phyloP scores from a whole-genome alignment of 2,329 filamentous ascomycete species.

The Coniochaeta sp. region DNA sequence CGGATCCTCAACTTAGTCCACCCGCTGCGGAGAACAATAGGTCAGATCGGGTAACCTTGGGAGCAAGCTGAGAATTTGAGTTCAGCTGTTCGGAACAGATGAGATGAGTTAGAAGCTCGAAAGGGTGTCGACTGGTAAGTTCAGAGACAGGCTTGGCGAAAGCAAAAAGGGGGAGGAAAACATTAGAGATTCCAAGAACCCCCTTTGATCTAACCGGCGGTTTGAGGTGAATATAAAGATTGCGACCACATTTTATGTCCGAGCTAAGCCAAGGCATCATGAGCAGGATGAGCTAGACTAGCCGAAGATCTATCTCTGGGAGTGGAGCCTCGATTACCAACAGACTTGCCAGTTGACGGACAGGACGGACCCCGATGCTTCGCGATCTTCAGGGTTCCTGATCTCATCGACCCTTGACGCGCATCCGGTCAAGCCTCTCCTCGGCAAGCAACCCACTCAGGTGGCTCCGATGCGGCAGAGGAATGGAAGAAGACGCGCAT shows the following conservation, averaged over 20 bases:
- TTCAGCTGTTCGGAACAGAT: background rate
- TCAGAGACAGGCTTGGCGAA: background rate
- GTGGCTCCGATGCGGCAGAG: background rate
- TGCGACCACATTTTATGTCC: background rate
- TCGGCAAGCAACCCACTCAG: slow-evolving; percentile 1
- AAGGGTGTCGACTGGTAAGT: background rate
- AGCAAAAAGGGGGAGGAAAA: background rate
- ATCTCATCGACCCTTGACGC: slow-evolving; percentile 3
- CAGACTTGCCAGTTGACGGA: background rate
- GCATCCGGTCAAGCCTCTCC: background rate
- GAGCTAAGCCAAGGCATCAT: background rate
- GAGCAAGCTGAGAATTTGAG: background rate
- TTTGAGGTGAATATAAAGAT: background rate
- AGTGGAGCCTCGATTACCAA: background rate
- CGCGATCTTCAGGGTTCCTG: slow-evolving; percentile 3
- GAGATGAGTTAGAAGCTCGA: background rate
- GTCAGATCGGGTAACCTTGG: background rate
- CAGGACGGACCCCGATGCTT: background rate
- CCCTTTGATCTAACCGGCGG: background rate
- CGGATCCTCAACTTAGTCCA: background rate
- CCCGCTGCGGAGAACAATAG: background rate
- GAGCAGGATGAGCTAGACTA: background rate
- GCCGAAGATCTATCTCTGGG: background rate
- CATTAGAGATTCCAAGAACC: background rate
- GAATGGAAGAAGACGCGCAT: background rate